These are phyloP conservation scores for Tetrapisispora nanseiensis DNA, from an alignment of 805 yeast species.

Conservation along the genomic window DNA sequence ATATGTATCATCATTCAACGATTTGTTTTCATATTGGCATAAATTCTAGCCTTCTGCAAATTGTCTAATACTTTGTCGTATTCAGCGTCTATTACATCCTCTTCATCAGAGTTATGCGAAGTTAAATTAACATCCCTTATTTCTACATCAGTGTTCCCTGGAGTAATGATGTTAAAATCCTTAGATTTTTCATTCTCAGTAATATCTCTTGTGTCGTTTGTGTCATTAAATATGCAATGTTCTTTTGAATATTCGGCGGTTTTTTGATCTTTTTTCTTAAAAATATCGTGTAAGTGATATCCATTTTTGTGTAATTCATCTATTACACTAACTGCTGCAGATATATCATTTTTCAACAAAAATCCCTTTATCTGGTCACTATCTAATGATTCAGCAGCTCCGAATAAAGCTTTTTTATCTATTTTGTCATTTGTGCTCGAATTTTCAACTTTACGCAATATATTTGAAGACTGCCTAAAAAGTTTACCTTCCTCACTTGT, in stretches of 20 bases:
- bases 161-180: not conserved
- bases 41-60: slow-evolving; percentile 26
- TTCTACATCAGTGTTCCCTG: not conserved
- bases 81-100: slow-evolving; percentile 29
- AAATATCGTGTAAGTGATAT: slow-evolving; percentile 28
- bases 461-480: slow-evolving; percentile 14
- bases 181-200: not conserved
- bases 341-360: slow-evolving; percentile 30
- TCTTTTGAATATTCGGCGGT: not conserved
- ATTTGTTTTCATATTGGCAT: not conserved
- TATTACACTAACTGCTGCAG: slow-evolving; percentile 30
- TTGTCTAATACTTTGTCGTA: slow-evolving; percentile 35
- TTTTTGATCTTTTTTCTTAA: slow-evolving; percentile 15
- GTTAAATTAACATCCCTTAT: not conserved
- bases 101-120: slow-evolving; percentile 9
- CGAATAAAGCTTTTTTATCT: slow-evolving; percentile 18
- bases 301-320: slow-evolving; percentile 32
- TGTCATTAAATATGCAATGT: slow-evolving; percentile 4
- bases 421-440: slow-evolving; percentile 5
- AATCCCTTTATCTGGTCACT: slow-evolving; percentile 31
- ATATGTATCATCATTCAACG: not conserved
- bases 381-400: slow-evolving; percentile 26
- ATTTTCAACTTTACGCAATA: slow-evolving; percentile 9
- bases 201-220: not conserved
- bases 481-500: slow-evolving; percentile 11